Evolutionary conservation across 371 early-diverging fungal species (phyloP).

Genomic region (Umbelopsis sp.): DNA sequence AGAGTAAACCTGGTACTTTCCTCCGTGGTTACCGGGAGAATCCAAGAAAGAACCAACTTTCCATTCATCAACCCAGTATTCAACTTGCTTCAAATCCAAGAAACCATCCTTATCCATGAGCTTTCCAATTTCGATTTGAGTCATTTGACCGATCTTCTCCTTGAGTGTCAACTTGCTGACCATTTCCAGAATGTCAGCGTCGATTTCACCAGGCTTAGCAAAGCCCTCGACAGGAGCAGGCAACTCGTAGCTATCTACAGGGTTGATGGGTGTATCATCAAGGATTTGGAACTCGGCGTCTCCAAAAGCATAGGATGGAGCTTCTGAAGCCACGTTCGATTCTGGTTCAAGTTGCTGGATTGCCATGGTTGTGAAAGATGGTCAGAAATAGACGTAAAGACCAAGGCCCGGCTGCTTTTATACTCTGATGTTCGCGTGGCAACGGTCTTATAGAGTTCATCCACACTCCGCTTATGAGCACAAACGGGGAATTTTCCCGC

Average conservation of each 20-base stretch:
- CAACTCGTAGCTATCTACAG: conserved; percentile 10
- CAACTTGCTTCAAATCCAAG: conserved; percentile 47
- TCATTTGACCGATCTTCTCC: conserved; percentile 75
- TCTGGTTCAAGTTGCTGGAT: not conserved
- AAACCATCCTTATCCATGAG: conserved; percentile 43
- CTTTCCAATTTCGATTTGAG: conserved; percentile 56
- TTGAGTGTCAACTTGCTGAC: conserved; percentile 52
- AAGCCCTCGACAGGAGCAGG: not conserved
- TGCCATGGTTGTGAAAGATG: not conserved
- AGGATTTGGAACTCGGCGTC: conserved; percentile 6
- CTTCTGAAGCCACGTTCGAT: not conserved
- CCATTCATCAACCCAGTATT: conserved; percentile 49
- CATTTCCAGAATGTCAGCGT: conserved; percentile 38
- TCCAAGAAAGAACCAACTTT: conserved; percentile 29
- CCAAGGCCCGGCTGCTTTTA: not conserved
- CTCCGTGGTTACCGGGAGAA: conserved; percentile 39
- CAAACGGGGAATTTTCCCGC: conserved; percentile 9
- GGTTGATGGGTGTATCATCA: conserved; percentile 18
- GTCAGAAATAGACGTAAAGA: not conserved
- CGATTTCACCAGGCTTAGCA: conserved; percentile 34
- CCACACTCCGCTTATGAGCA: not conserved
- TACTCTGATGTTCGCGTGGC: conserved; percentile 14
- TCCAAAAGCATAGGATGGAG: conserved; percentile 14
- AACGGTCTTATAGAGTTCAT: not conserved
- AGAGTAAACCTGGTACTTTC: conserved; percentile 45